Base-by-base conservation (phyloP, 768 basidiomycete species). In the Tylopilus cervinicoccineus region DNA sequence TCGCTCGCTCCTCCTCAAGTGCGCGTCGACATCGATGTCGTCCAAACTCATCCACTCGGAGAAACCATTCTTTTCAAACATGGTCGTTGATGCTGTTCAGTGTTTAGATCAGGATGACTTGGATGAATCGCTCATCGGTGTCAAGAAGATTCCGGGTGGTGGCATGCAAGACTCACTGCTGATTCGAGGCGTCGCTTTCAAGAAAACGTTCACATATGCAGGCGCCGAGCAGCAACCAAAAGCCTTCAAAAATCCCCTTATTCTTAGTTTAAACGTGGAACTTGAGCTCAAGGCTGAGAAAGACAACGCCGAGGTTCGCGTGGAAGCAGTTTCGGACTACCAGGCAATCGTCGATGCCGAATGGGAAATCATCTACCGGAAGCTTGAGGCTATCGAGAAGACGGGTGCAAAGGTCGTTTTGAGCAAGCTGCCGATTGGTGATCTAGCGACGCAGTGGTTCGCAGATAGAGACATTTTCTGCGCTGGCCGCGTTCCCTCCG, bases 201-300 rank as follows among this genome's bases (percentile, higher is more conserved):
- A 97, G 70, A 99, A 99, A 75, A 99, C 96, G 0, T 99, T 99
- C 71, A 94, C 93, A 2, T 99, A 99, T 57, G 96, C 96, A 19
- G 96, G 96, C 39, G 96, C 96, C 17, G 96, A 99, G 65, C 96
- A 99, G 69, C 95, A 98, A 65, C 96, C 95, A 36, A 98, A 98
- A 72, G 77, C 80, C 28, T 96, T 98, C 77, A 72, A 72, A 53
- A 64, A 95, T 61, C 93, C 95, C 38, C 84, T 93, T 59, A 84
- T 99, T 48, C 76, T 97, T 16, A 93, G 93, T 63, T 70, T 99
- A 48, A 99, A 99, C 64, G 95, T 99, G 55, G 96, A 99, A 66
- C 81, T 99, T 45, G 96, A 99, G 69, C 76, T 99, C 57, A 99
- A 99, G 70, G 96, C 96, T 0, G 96, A 99, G 72, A 94, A 98